Evolutionary conservation across 2,329 filamentous ascomycete species (phyloP).

Genomic region (Elsinoe perseae): DNA sequence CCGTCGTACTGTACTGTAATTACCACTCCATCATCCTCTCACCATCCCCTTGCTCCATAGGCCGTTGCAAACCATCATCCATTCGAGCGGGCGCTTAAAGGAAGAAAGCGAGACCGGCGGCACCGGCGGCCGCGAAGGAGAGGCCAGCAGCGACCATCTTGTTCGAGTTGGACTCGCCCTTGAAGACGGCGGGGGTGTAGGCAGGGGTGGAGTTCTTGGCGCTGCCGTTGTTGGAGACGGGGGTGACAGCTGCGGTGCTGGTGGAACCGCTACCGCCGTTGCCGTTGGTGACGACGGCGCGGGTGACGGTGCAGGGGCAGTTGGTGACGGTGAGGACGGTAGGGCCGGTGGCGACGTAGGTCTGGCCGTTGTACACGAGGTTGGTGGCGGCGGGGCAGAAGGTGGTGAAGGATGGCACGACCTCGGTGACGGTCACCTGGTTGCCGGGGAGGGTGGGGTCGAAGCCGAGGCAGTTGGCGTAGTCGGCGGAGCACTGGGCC

Average conservation of each 20-base stretch:
- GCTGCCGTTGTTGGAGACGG: neutral
- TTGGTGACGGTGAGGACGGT: constrained; percentile 24
- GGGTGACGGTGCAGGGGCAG: constrained; percentile 20
- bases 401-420: constrained; percentile 22
- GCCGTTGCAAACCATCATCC: neutral
- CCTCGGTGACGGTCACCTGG: constrained; percentile 18
- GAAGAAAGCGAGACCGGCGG: constrained; percentile 9
- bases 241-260: constrained; percentile 4
- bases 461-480: constrained; percentile 19
- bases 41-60: neutral
- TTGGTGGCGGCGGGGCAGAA: constrained; percentile 24
- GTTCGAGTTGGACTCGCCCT: constrained; percentile 12
- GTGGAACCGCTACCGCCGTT: neutral
- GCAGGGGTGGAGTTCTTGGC: neutral
- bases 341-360: constrained; percentile 23
- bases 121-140: constrained; percentile 15
- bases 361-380: constrained; percentile 22
- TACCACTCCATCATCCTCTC: neutral
- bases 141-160: constrained; percentile 15
- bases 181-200: constrained; percentile 11
- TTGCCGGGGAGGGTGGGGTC: constrained; percentile 15
- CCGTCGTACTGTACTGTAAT: neutral
- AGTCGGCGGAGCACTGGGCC: constrained; percentile 16
- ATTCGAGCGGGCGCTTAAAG: constrained; percentile 11
- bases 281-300: constrained; percentile 16